Evolutionary conservation across 371 early-diverging fungal genomes (phyloP).

Genomic region (Actinomortierella ambigua): DNA sequence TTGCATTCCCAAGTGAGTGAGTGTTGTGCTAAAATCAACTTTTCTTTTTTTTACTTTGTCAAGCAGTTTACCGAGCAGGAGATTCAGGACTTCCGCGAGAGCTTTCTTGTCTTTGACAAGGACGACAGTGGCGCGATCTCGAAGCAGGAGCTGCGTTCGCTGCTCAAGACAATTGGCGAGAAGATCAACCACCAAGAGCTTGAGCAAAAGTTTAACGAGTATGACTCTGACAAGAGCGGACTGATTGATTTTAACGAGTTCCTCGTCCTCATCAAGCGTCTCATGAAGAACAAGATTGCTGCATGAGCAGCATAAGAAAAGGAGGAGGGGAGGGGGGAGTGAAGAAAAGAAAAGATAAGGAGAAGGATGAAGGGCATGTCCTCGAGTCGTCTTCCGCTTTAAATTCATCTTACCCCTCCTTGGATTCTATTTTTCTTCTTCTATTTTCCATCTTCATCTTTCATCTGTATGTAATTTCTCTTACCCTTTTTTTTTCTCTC

Average conservation of each 20-base stretch:
- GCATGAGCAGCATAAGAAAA: no score
- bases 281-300: slow-evolving; percentile 22
- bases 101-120: slow-evolving; percentile 64
- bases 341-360: no score
- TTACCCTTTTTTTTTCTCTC: no score
- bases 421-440: no score
- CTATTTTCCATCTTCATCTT: no score
- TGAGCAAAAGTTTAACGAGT: slow-evolving; percentile 11
- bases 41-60: no score
- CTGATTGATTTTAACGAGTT: slow-evolving; percentile 41
- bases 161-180: slow-evolving; percentile 24
- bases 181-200: slow-evolving; percentile 7
- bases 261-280: slow-evolving; percentile 11
- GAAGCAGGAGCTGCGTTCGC: slow-evolving; percentile 51
- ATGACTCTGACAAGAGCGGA: slow-evolving; percentile 27
- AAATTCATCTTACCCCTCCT: no score
- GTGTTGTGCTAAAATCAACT: no score
- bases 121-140: slow-evolving; percentile 61
- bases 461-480: no score
- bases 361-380: no score
- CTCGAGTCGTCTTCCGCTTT: no score
- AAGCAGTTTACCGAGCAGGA: slow-evolving; percentile 10
- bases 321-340: no score
- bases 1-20: background rate
- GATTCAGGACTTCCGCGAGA: slow-evolving; percentile 49